A percentile compares a stretch with the other conserved stretches of the same genome.
These are phyloP conservation scores for Reticulascus tulasneorum DNA, from an alignment of 2,329 filamentous ascomycete species.

Conservation along the genomic window DNA sequence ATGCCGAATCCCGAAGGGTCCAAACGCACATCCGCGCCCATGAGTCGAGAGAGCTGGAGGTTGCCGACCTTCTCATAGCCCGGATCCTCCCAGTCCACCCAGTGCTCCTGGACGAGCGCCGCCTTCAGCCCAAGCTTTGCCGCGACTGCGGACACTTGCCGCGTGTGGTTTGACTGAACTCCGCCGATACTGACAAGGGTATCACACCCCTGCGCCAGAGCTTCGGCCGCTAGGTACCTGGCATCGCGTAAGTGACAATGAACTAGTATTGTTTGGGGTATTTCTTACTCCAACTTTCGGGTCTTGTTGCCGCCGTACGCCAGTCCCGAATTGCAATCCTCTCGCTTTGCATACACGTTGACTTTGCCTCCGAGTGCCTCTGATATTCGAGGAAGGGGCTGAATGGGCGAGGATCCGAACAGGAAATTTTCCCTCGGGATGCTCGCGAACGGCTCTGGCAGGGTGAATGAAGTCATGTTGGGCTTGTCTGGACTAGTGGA, in stretches of 20 bases:
- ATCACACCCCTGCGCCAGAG: slow-evolving; percentile 50
- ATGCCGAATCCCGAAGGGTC: slow-evolving; percentile 62
- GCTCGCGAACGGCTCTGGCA: slow-evolving; percentile 58
- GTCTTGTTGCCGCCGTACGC: slow-evolving; percentile 68
- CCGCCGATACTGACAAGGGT: slow-evolving; percentile 65
- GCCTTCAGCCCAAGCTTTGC: slow-evolving; percentile 52
- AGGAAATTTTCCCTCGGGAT: slow-evolving; percentile 61
- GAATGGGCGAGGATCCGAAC: slow-evolving; percentile 66
- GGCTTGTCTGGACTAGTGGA: not conserved
- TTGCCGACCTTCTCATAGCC: slow-evolving; percentile 65
- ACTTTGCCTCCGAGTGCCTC: slow-evolving; percentile 56
- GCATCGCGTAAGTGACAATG: not conserved
- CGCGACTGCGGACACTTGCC: slow-evolving; percentile 61
- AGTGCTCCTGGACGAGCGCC: slow-evolving; percentile 62
- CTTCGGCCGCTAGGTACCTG: slow-evolving; percentile 63
- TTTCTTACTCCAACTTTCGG: slow-evolving; percentile 58
- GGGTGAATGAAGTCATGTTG: slow-evolving; percentile 27
- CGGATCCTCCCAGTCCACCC: slow-evolving; percentile 59
- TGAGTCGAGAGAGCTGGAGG: slow-evolving; percentile 65
- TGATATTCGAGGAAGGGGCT: slow-evolving; percentile 62
- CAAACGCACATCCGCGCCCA: slow-evolving; percentile 61
- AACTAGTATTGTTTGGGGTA: no score
- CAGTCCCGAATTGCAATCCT: slow-evolving; percentile 66
- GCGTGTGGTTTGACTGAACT: slow-evolving; percentile 67
- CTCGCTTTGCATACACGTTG: slow-evolving; percentile 65